Evolutionary conservation across 257 asterid species (phyloP), one percentile per base, ranked within the genome.

Genomic region (Solanum ossicruentum): DNA sequence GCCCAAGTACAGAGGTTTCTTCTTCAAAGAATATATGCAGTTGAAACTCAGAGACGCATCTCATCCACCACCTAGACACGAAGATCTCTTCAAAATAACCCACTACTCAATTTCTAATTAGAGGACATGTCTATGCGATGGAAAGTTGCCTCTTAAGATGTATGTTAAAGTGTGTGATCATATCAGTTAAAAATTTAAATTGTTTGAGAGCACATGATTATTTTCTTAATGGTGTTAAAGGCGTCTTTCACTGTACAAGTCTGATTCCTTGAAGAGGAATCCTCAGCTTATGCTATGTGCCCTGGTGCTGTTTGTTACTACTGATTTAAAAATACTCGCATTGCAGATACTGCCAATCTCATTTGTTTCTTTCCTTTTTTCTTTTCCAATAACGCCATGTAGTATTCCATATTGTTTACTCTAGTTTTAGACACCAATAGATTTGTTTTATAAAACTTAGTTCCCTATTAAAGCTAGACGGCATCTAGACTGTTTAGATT

Each of bases 21-120:
- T 84, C 6, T 90, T 72, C 88, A 88, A 85, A 47, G 92, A 91
- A 45, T 91, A 89, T 75, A 84, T 73, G 45, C 87, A 77, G 12
- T 45, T 88, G 79, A 88, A 93, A 82, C 18, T 88, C 41, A 88
- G 88, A 85, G 88, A 91, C 89, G 88, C 84, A 86, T 87, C 87
- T 26, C 88, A 89, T 88, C 96, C 93, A 18, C 93, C 92, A 52
- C 26, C 87, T 16, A 83, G 56, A 10, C 88, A 28, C n/a, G 66
- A 58, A 58, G 66, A 58, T 58, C 2, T 58, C 28, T 20, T 20
- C 66, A 12, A 58, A 3, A 58, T 20, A 20, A 58, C 13, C 28
- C 66, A 58, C 6, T 58, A 58, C 28, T 8, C 10, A 58, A 20
- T 58, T 20, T 58, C 28, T 20, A 58, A 9, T 3, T 58, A 58